Conservation (phyloP, 768 basidiomycete species). For the Zangia roseola region DNA sequence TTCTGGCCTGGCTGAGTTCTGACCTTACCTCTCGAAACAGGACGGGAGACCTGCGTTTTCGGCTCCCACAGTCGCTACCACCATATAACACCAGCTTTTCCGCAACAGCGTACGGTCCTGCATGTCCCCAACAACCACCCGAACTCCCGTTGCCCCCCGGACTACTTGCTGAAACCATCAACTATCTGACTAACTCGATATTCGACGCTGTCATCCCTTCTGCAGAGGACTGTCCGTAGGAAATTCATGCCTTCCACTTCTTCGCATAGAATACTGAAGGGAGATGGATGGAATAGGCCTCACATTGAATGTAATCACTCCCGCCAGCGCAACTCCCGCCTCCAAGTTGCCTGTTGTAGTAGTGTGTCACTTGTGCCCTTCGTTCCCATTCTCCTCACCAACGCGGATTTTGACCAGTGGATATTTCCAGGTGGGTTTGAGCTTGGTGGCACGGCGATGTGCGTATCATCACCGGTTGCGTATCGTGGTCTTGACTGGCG, state of each 20-base stretch:
- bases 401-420: slow-evolving; percentile 26
- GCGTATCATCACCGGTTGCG: too few species aligned
- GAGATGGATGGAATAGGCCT: slow-evolving; percentile 35
- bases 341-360: slow-evolving; percentile 55
- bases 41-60: slow-evolving; percentile 37
- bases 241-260: background rate
- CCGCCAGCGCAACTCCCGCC: slow-evolving; percentile 36
- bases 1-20: too few species aligned
- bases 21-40: slow-evolving; percentile 14
- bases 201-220: slow-evolving; percentile 33
- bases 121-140: slow-evolving; percentile 8
- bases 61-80: slow-evolving; percentile 26
- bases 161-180: too few species aligned
- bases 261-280: background rate
- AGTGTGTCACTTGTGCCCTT: too few species aligned
- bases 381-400: too few species aligned
- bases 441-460: slow-evolving; percentile 23
- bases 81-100: slow-evolving; percentile 5
- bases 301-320: slow-evolving; percentile 52
- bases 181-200: slow-evolving; percentile 28
- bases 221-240: slow-evolving; percentile 46
- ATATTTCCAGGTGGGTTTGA: slow-evolving; percentile 38
- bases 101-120: slow-evolving; percentile 3
- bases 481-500: background rate
- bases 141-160: slow-evolving; percentile 9